Conservation (phyloP, 1,284 basidiomycete species). For the Lignosus rhinocerotis region DNA sequence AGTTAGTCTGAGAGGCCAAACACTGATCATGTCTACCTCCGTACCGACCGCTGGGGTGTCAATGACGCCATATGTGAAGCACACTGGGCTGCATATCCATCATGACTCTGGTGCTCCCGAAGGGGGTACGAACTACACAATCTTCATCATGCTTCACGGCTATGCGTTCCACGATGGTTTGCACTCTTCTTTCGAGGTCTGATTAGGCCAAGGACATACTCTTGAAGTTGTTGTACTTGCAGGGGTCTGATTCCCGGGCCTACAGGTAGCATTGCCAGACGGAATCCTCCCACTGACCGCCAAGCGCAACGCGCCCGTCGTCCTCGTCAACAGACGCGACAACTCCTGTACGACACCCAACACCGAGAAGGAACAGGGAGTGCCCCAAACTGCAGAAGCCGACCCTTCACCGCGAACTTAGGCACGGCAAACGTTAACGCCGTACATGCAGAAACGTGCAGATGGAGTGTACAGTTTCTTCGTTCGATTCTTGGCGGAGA, state of each 20-base stretch:
- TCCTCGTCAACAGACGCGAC: constrained; percentile 14
- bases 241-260: too few species aligned
- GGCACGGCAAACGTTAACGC: constrained; percentile 1
- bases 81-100: background rate
- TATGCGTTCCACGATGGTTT: too few species aligned
- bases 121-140: background rate
- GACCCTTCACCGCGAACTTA: constrained; percentile 13
- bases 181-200: too few species aligned
- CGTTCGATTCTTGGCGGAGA: constrained; percentile 23
- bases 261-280: constrained; percentile 28
- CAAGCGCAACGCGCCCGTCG: constrained; percentile 4
- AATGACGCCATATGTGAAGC: background rate
- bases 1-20: too few species aligned
- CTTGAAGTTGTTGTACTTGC: too few species aligned
- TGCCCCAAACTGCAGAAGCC: constrained; percentile 5
- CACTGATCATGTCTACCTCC: too few species aligned
- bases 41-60: too few species aligned
- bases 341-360: constrained; percentile 5
- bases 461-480: constrained; percentile 27
- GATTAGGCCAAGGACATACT: too few species aligned
- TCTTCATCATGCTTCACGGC: constrained; percentile 2
- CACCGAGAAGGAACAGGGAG: constrained; percentile 18
- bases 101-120: background rate
- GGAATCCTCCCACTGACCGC: constrained; percentile 10
- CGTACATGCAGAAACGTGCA: constrained; percentile 17